Evolutionary conservation across 2,329 filamentous ascomycete genomes (phyloP).

Genomic region (Colletotrichum musicola): DNA sequence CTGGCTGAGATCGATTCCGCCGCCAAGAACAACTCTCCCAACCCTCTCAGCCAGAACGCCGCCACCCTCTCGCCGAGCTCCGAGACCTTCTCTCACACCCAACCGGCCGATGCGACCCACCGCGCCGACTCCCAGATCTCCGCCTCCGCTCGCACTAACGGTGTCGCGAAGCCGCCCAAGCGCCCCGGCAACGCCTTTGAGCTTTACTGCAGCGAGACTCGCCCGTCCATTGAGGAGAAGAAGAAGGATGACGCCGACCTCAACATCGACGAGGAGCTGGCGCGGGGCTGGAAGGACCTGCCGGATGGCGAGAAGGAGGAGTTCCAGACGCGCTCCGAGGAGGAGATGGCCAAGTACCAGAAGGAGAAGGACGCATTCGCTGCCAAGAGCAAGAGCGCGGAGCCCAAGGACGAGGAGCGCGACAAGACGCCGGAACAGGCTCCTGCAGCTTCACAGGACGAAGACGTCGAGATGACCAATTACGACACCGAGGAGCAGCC

Average conservation of each 20-base stretch:
- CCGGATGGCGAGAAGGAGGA: slow-evolving; percentile 62
- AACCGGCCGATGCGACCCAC: slow-evolving; percentile 42
- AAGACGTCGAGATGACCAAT: slow-evolving; percentile 63
- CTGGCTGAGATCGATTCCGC: slow-evolving; percentile 57
- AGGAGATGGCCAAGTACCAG: slow-evolving; percentile 55
- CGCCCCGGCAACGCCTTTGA: slow-evolving; percentile 65
- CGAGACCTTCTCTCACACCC: slow-evolving; percentile 65
- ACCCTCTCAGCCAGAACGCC: slow-evolving; percentile 61
- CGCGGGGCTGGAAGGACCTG: slow-evolving; percentile 67
- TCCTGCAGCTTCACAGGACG: slow-evolving; percentile 53
- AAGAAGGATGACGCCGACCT: slow-evolving; percentile 53
- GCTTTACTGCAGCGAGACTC: slow-evolving; percentile 65
- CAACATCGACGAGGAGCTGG: slow-evolving; percentile 67
- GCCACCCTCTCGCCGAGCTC: slow-evolving; percentile 62
- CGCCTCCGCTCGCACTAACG: slow-evolving; percentile 50
- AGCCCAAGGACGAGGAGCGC: slow-evolving; percentile 41
- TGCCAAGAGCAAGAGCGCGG: slow-evolving; percentile 43
- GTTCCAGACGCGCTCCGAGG: slow-evolving; percentile 58
- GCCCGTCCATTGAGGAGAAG: slow-evolving; percentile 59
- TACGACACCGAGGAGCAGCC: slow-evolving; percentile 58
- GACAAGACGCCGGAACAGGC: slow-evolving; percentile 39
- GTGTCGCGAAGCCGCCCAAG: slow-evolving; percentile 56
- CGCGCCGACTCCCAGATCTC: slow-evolving; percentile 48
- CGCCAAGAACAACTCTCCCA: slow-evolving; percentile 53
- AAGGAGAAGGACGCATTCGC: slow-evolving; percentile 53